Base-by-base conservation (phyloP, 192 early-diverging fungal genomes). In the Cetraspora pellucida region DNA sequence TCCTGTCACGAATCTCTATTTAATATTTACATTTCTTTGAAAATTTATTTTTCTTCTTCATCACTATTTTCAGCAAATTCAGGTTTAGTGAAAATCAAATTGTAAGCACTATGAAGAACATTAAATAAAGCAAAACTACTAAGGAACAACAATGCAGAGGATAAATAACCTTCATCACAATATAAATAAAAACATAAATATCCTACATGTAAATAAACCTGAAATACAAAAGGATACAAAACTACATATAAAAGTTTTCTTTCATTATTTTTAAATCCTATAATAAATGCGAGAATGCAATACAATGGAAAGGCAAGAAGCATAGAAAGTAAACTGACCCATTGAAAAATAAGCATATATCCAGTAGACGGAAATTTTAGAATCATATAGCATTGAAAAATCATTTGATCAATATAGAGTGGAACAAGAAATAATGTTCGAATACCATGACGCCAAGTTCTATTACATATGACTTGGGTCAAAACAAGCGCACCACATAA, bases 111-210 rank as follows among this genome's bases (percentile, higher is more conserved):
- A 14, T 14, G 63, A 37, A 65, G 63, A 43, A 65, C 63, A 28
- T 65, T 65, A 65, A 21, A 28, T 28, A 65, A 43, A 65, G 63
- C 63, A 19, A 65, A 65, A 65, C 63, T 65, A 65, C 63, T 65
- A 2, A n/a, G 16, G 2, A 65, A 65, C 13, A 65, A 65, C 28
- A 65, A 65, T 6, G n/a, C 0, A 10, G 63, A 65, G 6, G 63
- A 65, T 65, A 65, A 65, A 65, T 37, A 65, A 3, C 63, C 63
- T 28, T 65, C 63, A 65, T 65, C 28, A 65, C 63, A 65, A 65
- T 65, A 65, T 65, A 65, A 31, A 65, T 28, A 65, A 28, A 65
- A 65, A 65, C 63, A 65, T n/a, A 65, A 4, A 43, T 65, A 65
- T 43, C 63, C 63, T 10, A 65, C 63, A 43, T 65, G 63, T 16